A percentile compares a stretch with the other conserved stretches of the same genome.
Conservation (phyloP, 768 basidiomycete genomes). For the Tulasnella sp. region DNA sequence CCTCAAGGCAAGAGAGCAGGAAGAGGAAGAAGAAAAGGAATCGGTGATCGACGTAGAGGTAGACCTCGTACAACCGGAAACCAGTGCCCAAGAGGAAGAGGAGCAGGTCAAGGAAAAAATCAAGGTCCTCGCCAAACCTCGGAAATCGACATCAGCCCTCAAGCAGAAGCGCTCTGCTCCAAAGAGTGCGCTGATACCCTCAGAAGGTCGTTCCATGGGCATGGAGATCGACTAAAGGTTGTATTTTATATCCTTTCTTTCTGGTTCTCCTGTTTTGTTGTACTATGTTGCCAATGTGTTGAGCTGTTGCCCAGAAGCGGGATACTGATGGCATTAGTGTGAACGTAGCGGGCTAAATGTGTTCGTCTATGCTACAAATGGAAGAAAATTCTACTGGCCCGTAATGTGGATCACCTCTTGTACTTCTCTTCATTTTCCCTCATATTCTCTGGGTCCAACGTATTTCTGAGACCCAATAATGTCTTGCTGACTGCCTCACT, state of each 20-base stretch:
- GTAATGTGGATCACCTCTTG: constrained; percentile 54
- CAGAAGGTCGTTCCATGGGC: constrained; percentile 78
- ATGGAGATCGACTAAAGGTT: constrained; percentile 42
- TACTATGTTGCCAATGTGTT: no score
- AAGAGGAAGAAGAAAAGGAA: constrained; percentile 20
- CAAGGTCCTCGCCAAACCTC: constrained; percentile 48
- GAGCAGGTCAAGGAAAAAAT: constrained; percentile 62
- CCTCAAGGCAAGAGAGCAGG: constrained; percentile 43
- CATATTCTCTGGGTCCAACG: constrained; percentile 72
- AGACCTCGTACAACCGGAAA: constrained; percentile 36
- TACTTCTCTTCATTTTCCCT: constrained; percentile 88
- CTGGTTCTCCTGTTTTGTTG: no score
- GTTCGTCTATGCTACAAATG: no score
- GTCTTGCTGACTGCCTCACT: constrained; percentile 96
- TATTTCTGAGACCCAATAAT: constrained; percentile 81
- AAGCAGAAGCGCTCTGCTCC: neutral
- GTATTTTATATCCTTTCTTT: no score
- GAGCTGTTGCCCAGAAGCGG: no score
- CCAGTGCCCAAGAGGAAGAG: constrained; percentile 27
- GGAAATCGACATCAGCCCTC: constrained; percentile 20
- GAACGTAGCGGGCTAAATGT: no score
- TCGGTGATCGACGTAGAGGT: constrained; percentile 62
- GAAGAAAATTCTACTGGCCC: no score
- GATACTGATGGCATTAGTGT: no score
- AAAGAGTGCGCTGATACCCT: constrained; percentile 57